A percentile compares a stretch with the other conserved stretches of the same genome.
phyloP scores from a whole-genome alignment of 257 asterid species.

The Solanum sejunctum region DNA sequence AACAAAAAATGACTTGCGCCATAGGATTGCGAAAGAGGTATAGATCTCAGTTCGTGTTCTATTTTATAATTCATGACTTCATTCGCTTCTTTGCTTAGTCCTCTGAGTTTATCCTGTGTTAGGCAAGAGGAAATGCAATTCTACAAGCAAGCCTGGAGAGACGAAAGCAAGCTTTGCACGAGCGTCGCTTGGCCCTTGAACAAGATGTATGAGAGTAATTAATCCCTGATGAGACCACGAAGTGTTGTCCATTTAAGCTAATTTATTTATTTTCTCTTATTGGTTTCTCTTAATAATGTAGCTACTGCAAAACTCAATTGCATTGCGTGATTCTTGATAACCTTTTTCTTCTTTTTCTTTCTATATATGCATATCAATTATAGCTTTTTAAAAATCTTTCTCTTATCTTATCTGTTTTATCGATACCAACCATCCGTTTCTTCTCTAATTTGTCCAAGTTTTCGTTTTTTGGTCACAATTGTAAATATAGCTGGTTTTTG shows the following conservation, averaged over 20 bases:
- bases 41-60: neutral
- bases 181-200: constrained; percentile 89
- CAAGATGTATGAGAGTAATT: constrained; percentile 57
- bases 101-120: neutral
- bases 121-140: constrained; percentile 95
- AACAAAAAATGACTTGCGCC: constrained; percentile 81
- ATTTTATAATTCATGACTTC: neutral
- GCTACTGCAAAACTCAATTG: neutral
- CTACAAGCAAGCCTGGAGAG: constrained; percentile 95
- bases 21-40: constrained; percentile 94
- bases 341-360: neutral
- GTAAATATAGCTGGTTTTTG: neutral
- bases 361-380: neutral
- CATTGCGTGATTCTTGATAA: neutral
- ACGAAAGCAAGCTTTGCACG: constrained; percentile 92
- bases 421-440: neutral
- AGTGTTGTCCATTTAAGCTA: neutral
- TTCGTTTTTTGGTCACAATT: neutral
- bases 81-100: neutral
- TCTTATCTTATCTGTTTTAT: neutral
- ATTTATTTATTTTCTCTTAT: neutral
- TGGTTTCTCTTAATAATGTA: neutral
- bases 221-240: neutral
- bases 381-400: neutral
- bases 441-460: neutral